Evolutionary conservation across 495 filamentous ascomycete species (phyloP), one percentile per base, ranked within the genome.

Genomic region (Niebla homalea): DNA sequence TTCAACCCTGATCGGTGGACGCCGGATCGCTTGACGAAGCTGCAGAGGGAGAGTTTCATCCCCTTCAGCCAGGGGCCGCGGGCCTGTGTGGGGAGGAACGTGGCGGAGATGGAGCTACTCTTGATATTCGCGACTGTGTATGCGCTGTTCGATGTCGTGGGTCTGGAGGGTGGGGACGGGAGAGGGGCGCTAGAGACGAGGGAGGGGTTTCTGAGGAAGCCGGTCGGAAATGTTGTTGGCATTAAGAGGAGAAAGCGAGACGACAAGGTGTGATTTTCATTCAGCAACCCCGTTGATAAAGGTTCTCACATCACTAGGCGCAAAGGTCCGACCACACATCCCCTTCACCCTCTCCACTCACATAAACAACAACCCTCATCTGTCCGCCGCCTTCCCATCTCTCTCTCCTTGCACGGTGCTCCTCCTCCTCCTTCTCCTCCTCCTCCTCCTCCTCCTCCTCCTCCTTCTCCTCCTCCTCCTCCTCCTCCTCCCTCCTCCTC

Each of bases 91-190:
- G 88, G 88, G 0, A 64, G 86, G 43, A 92, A 89, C 61, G 83
- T 95, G 18, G 89, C 89, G 0, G 89, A 94, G 74, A 93, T 95
- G 87, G 89, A 94, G 63, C 70, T 95, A 67, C 79, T 82, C 54
- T 72, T 89, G 43, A 92, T 93, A 50, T 80, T 80, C 36, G 76
- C 75, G 3, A 87, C 84, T 15, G 84, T 89, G 60, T 85, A 84
- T 62, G 64, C 79, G 23, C 64, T 84, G 48, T 95, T 85, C 60
- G 79, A 87, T 23, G 88, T 90, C 58, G 70, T 77, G 56, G 61
- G 90, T 39, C 64, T 80, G 57, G 84, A 92, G 70, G 62, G 20
- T 40, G 44, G 45, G 43, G 6, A 32, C 14, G 29, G 29, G 7
- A 3, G 12, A 4, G 75, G 76, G 4, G 67, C 65, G 23, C 75